Evolutionary conservation across 2,329 filamentous ascomycete genomes (phyloP).

Genomic region (Orbilia blumenaviensis): DNA sequence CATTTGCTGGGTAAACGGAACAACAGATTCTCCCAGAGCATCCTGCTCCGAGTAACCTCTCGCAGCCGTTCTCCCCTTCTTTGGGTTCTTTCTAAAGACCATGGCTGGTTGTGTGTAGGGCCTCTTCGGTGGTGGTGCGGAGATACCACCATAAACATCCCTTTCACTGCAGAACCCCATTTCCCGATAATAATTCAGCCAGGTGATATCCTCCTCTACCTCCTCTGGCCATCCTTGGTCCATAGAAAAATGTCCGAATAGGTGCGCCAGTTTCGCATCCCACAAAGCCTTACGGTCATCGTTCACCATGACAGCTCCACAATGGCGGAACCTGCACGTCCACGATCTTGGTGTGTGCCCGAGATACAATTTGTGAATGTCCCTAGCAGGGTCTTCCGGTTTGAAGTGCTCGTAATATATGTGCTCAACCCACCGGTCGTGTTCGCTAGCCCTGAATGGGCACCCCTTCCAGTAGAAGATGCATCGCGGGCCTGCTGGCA

Average conservation of each 20-base stretch:
- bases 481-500: slow-evolving; percentile 17
- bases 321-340: slow-evolving; percentile 33
- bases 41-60: neutral
- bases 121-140: neutral
- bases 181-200: slow-evolving; percentile 34
- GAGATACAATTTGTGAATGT: neutral
- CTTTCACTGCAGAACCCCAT: neutral
- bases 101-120: neutral
- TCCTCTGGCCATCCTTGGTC: slow-evolving; percentile 1
- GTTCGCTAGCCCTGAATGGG: neutral
- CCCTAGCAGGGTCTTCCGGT: neutral
- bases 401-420: slow-evolving; percentile 21
- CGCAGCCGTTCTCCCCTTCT: neutral
- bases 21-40: too few relatives aligned
- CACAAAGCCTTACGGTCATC: slow-evolving; percentile 14
- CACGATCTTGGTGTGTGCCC: slow-evolving; percentile 23
- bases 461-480: slow-evolving; percentile 39
- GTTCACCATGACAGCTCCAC: neutral
- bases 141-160: neutral
- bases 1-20: neutral
- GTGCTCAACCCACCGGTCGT: slow-evolving; percentile 26
- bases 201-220: slow-evolving; percentile 9
- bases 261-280: slow-evolving; percentile 33
- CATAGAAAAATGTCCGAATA: slow-evolving; percentile 12
- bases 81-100: neutral